A percentile compares a stretch with the other conserved stretches of the same genome.
Evolutionary conservation across 768 basidiomycete species (phyloP).

Genomic region (Pisolithus marmoratus): DNA sequence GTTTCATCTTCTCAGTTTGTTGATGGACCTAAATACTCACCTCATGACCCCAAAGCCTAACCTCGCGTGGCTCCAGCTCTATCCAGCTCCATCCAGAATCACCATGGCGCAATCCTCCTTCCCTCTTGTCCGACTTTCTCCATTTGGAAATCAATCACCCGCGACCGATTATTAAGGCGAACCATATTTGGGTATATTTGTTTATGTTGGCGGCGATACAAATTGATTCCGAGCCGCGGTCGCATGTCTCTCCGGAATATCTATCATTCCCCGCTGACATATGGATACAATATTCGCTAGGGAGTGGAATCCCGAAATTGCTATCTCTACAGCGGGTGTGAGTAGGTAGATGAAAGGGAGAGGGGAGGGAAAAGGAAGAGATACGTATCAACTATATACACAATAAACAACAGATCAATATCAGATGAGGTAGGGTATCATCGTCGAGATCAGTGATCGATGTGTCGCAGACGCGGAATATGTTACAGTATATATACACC

Average conservation of each 20-base stretch:
- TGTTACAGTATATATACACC: slow-evolving; percentile 7
- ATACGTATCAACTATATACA: slow-evolving; percentile 4
- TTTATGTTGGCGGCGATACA: neutral
- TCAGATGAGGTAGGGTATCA: neutral
- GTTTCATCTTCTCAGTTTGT: neutral
- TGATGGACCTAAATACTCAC: neutral
- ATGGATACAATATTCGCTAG: neutral
- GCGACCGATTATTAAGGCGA: neutral
- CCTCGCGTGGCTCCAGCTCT: slow-evolving; percentile 2
- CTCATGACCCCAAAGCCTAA: slow-evolving; percentile 9
- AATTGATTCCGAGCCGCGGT: neutral
- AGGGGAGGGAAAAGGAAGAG: neutral
- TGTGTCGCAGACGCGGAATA: slow-evolving; percentile 3
- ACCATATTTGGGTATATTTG: neutral
- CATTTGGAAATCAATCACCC: neutral
- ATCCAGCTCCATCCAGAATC: neutral
- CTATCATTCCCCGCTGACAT: neutral
- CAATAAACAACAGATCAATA: slow-evolving; percentile 4
- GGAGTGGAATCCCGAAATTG: neutral
- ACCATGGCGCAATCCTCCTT: too few species aligned
- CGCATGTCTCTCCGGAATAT: neutral
- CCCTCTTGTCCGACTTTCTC: slow-evolving; percentile 5
- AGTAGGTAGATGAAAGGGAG: neutral
- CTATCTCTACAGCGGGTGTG: neutral
- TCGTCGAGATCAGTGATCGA: slow-evolving; percentile 1